Conservation (phyloP, 2,329 filamentous ascomycete species). For the Aspergillus floridensis region DNA sequence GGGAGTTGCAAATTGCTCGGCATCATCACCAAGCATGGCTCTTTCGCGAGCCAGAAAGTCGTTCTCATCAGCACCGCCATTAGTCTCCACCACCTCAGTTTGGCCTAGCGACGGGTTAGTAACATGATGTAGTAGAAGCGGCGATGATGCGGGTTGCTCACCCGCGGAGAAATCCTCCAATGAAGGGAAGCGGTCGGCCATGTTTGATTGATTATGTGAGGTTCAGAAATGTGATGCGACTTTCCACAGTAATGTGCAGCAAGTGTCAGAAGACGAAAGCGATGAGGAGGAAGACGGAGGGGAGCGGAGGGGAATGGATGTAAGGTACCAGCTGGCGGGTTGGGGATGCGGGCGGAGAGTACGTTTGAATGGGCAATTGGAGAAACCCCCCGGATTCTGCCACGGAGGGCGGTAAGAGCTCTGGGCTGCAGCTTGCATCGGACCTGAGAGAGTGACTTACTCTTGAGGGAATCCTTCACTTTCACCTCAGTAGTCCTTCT, state of each 20-base stretch:
- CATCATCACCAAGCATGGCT: conserved; percentile 86
- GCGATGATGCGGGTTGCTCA: conserved; percentile 33
- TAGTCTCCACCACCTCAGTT: conserved; percentile 32
- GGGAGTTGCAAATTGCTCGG: conserved; percentile 78
- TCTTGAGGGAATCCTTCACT: conserved; percentile 6
- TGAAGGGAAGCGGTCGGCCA: conserved; percentile 78
- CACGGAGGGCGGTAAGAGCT: conserved; percentile 18
- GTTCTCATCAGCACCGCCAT: conserved; percentile 57
- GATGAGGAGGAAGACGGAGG: conserved; percentile 8
- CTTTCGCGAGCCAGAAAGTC: conserved; percentile 93
- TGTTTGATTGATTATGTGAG: conserved; percentile 32
- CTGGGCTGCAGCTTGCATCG: conserved; percentile 10
- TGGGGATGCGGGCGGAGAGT: conserved; percentile 11
- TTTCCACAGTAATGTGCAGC: neutral
- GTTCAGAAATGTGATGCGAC: neutral
- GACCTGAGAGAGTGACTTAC: conserved; percentile 12
- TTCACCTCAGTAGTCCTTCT: neutral
- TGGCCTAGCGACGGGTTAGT: conserved; percentile 34
- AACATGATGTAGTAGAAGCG: conserved; percentile 17
- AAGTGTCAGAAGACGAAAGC: neutral
- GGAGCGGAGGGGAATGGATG: conserved; percentile 12
- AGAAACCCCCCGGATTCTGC: conserved; percentile 18
- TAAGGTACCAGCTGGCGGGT: conserved; percentile 23
- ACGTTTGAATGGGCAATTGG: neutral
- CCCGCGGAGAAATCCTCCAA: conserved; percentile 72